Evolutionary conservation across 345 rosid species (phyloP).

Genomic region (Salix arbutifolia): DNA sequence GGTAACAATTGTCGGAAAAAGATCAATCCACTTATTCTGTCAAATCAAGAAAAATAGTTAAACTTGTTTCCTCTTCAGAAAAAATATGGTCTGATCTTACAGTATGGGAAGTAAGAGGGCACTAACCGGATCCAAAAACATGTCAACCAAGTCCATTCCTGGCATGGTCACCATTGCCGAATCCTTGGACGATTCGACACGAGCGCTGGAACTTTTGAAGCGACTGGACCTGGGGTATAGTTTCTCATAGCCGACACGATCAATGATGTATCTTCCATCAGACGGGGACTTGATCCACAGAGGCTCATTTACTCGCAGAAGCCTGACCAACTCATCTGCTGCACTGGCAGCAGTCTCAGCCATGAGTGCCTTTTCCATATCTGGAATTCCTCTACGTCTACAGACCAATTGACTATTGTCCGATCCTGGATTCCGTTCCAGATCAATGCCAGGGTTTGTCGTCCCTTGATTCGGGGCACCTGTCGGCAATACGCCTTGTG

Average conservation of each 20-base stretch:
- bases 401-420: background rate
- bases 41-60: background rate
- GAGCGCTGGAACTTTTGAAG: constrained; percentile 32
- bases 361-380: constrained; percentile 35
- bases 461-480: background rate
- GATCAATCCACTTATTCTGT: constrained; percentile 58
- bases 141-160: constrained; percentile 34
- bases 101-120: background rate
- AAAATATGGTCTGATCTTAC: background rate
- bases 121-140: constrained; percentile 56
- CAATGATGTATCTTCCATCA: constrained; percentile 35
- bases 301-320: constrained; percentile 39
- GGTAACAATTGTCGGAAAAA: constrained; percentile 66
- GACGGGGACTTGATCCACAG: constrained; percentile 47
- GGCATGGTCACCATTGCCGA: constrained; percentile 39
- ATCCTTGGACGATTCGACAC: constrained; percentile 61
- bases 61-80: background rate
- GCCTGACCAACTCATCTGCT: constrained; percentile 47
- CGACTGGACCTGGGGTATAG: constrained; percentile 25
- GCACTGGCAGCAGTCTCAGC: constrained; percentile 45
- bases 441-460: constrained; percentile 5
- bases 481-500: constrained; percentile 4
- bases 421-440: background rate
- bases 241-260: constrained; percentile 37
- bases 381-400: constrained; percentile 15